phyloP scores from a whole-genome alignment of 176 grass and related monocot species.

The Phragmites australis region DNA sequence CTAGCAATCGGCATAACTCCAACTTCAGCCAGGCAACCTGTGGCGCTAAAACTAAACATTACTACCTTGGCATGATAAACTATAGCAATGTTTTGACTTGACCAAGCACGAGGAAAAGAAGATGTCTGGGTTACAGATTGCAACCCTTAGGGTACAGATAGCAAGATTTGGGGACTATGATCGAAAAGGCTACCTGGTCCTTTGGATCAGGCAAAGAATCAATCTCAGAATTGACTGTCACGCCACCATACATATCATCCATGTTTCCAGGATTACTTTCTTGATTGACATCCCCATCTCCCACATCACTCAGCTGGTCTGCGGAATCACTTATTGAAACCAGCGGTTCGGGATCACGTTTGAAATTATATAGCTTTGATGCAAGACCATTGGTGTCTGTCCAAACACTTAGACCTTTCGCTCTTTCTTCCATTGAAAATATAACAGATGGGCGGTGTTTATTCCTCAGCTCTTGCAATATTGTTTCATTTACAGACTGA shows the following conservation, averaged over 20 bases:
- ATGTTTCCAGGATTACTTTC: constrained; percentile 50
- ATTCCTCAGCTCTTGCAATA: constrained; percentile 76
- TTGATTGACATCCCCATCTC: constrained; percentile 54
- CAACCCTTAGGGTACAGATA: neutral
- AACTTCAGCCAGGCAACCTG: constrained; percentile 84
- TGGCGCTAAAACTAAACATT: constrained; percentile 25
- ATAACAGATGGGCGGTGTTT: constrained; percentile 87
- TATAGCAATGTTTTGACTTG: constrained; percentile 5
- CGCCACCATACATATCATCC: constrained; percentile 57
- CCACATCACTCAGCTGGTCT: constrained; percentile 46
- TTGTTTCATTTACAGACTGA: constrained; percentile 74
- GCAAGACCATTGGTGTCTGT: constrained; percentile 66
- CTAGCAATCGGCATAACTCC: constrained; percentile 85
- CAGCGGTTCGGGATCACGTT: constrained; percentile 68
- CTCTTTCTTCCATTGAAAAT: constrained; percentile 83
- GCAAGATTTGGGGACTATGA: constrained; percentile 2
- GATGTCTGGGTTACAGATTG: constrained; percentile 8
- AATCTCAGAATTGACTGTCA: constrained; percentile 73
- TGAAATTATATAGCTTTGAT: constrained; percentile 85
- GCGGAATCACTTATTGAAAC: constrained; percentile 59
- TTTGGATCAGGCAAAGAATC: constrained; percentile 83
- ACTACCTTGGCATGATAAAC: neutral
- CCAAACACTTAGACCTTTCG: constrained; percentile 65
- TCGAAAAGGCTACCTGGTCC: constrained; percentile 71
- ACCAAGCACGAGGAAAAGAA: constrained; percentile 26